Evolutionary conservation across 352 stramenopile genomes (phyloP), one percentile per base, ranked within the genome.

Genomic region (Phytophthora kernoviae): DNA sequence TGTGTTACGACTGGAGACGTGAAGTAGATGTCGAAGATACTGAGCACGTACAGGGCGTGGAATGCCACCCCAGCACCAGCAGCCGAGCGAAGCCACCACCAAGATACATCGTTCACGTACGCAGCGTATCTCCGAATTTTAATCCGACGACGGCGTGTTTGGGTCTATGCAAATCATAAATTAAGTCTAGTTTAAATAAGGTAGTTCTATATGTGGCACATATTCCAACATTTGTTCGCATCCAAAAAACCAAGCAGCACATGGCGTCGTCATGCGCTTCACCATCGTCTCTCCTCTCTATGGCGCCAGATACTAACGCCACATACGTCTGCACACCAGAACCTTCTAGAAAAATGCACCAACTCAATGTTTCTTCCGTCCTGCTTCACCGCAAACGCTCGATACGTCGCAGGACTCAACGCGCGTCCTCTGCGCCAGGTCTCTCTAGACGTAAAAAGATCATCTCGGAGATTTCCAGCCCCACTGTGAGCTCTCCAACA

Each of bases 1-100:
- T 87, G 74, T 20, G 63, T 62, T 30, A 94, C 87, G 3, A 96
- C 79, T 32, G 84, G 87, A 8, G 84, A 93, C 57, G 81, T 93
- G 71, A 96, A 96, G 84, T 96, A 96, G 51, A 96, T 94, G 70
- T 96, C 87, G 59, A 96, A 94, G 75, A 96, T 94, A 58, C 87
- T 96, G 21, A 93, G 70, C 56, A 96, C 82, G 77, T 96, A 96
- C 43, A 89, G 59, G 20, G 72, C 77, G 65, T 96, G 87, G 73
- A 96, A 92, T 46, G 79, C 42, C 40, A 93, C 83, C 58, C 84
- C 26, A 94, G 74, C 58, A 90, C 40, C 30, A 93, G 70, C 34
- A 93, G 63, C 39, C 22, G 45, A 30, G 68, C 40, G 20, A 75
- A 41, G 2, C 70, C 68, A 9, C 24, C 24, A 6, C 24, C 24